Conservation (phyloP, 257 asterid genomes). For the Mitragyna speciosa region DNA sequence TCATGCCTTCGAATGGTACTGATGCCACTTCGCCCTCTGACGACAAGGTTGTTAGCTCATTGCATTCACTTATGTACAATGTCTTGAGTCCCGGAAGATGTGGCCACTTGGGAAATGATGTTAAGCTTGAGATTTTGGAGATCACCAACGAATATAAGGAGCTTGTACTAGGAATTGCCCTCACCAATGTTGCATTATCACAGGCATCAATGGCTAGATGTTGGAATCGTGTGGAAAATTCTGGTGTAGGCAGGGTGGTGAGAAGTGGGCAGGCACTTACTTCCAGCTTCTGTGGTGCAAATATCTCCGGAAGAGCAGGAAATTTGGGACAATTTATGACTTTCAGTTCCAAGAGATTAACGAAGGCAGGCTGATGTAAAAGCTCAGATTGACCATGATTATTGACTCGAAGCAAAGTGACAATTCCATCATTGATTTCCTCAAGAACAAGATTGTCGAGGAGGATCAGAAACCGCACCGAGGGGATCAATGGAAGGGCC, state of each 20-base stretch:
- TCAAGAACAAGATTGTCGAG: too few species aligned
- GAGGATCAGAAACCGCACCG: too few species aligned
- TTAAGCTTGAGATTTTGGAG: slow-evolving; percentile 11
- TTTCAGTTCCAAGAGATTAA: slow-evolving; percentile 2
- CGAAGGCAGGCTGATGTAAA: not conserved
- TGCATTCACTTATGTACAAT: slow-evolving; percentile 13
- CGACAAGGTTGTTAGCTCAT: not conserved
- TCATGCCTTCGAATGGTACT: slow-evolving; percentile 10
- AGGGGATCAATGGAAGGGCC: too few species aligned
- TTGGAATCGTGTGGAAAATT: not conserved
- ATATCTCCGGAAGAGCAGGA: not conserved
- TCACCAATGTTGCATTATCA: not conserved
- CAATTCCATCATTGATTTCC: too few species aligned
- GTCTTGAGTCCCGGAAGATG: slow-evolving; percentile 19
- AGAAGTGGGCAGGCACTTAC: slow-evolving; percentile 12
- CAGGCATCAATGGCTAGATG: slow-evolving; percentile 13
- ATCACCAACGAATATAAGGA: slow-evolving; percentile 11
- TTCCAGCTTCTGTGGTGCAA: slow-evolving; percentile 18
- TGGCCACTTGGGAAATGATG: slow-evolving; percentile 11
- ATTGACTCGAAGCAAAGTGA: not conserved
- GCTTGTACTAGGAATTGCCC: not conserved
- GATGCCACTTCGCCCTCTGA: not conserved
- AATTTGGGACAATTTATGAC: slow-evolving; percentile 11
- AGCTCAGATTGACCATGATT: not conserved
- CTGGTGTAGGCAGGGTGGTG: not conserved